Evolutionary conservation across 73 alveolate species (phyloP).

Genomic region (Tetrahymena elliotti): DNA sequence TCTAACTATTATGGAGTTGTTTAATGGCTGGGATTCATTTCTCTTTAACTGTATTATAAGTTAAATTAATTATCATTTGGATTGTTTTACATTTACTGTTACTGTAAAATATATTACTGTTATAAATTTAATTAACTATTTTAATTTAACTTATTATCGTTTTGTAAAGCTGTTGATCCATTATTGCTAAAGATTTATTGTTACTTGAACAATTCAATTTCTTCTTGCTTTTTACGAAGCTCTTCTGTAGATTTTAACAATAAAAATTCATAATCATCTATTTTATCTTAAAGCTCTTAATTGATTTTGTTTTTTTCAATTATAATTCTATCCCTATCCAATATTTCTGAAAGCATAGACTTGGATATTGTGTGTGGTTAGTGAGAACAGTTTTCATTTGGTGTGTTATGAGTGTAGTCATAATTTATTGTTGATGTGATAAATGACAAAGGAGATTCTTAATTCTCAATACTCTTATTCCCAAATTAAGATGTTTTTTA

Average conservation of each 20-base stretch:
- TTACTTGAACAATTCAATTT: neutral
- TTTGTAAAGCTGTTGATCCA: neutral
- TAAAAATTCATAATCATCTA: neutral
- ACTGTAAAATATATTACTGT: neutral
- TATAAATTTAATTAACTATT: neutral
- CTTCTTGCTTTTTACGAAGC: neutral
- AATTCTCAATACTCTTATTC: neutral
- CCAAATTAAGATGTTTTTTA: neutral
- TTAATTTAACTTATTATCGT: neutral
- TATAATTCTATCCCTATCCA: neutral
- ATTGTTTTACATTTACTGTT: neutral
- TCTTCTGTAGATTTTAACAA: neutral
- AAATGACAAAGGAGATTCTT: neutral
- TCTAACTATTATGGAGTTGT: neutral
- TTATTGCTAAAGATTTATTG: neutral
- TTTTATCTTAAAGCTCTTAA: neutral
- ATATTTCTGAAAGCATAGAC: neutral
- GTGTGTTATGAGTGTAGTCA: neutral
- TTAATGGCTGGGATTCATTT: neutral
- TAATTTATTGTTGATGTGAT: neutral
- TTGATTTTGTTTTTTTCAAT: neutral
- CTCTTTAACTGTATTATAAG: neutral
- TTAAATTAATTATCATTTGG: neutral
- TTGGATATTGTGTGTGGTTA: neutral
- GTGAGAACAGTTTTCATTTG: neutral